phyloP scores from a whole-genome alignment of 139 green algal genomes.

The Limnomonas spitsbergensis region DNA sequence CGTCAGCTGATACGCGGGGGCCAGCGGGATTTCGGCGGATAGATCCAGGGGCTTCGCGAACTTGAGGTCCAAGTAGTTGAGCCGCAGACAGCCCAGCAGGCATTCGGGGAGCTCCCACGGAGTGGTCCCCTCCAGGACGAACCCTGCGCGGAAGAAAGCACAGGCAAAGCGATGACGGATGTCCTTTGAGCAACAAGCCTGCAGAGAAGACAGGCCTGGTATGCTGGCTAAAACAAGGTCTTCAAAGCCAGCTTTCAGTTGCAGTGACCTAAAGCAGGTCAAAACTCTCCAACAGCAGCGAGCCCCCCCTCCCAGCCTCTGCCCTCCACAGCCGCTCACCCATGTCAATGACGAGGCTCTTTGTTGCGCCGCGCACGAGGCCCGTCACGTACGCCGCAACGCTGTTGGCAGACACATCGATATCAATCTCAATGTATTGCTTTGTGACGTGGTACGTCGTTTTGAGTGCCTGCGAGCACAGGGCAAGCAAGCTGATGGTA shows the following conservation, averaged over 20 bases:
- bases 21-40: not conserved
- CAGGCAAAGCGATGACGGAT: not conserved
- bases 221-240: not conserved
- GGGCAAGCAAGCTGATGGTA: too few species aligned
- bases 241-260: not conserved
- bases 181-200: not conserved
- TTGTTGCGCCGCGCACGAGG: slow-evolving; percentile 56
- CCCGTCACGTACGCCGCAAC: slow-evolving; percentile 45
- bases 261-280: too few species aligned
- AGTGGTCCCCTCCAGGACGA: slow-evolving; percentile 54
- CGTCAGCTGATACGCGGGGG: too few species aligned
- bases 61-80: slow-evolving; percentile 39
- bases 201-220: not conserved
- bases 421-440: slow-evolving; percentile 57
- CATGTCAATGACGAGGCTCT: slow-evolving; percentile 60
- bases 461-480: slow-evolving; percentile 44
- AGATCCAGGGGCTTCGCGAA: slow-evolving; percentile 3
- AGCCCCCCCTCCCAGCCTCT: too few species aligned
- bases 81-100: slow-evolving; percentile 48
- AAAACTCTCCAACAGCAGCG: too few species aligned
- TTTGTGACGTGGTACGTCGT: slow-evolving; percentile 55
- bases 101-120: slow-evolving; percentile 58
- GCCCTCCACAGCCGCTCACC: slow-evolving; percentile 15
- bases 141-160: slow-evolving; percentile 29
- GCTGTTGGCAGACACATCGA: slow-evolving; percentile 50